These are phyloP conservation scores for Pseudocercospora macadamiae DNA, from an alignment of 2,329 filamentous ascomycete species.

Conservation along the genomic window DNA sequence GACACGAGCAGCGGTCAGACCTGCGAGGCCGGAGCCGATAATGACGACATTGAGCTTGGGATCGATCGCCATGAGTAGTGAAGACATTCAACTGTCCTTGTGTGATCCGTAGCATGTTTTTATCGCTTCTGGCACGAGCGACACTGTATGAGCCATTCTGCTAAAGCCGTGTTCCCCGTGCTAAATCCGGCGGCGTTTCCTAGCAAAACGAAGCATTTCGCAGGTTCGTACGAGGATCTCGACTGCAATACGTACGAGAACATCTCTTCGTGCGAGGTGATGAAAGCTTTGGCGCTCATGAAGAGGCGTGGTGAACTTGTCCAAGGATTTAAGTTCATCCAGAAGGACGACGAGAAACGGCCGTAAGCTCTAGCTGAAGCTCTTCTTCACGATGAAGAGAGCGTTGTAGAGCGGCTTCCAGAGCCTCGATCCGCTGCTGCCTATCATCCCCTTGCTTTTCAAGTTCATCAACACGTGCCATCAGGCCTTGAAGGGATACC, in stretches of 20 bases:
- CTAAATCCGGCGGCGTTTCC: background rate
- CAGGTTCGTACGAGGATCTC: no score
- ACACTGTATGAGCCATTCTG: background rate
- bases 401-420: background rate
- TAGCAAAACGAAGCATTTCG: no score
- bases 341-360: no score
- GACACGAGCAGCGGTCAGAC: background rate
- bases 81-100: background rate
- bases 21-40: background rate
- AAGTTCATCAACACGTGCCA: background rate
- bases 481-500: background rate
- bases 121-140: background rate
- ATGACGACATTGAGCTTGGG: conserved; percentile 1
- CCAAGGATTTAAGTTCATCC: no score
- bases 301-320: no score
- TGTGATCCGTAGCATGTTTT: background rate
- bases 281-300: no score
- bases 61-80: background rate
- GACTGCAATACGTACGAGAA: background rate
- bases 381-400: background rate
- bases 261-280: background rate
- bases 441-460: background rate
- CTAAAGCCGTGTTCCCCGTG: background rate
- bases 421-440: background rate
- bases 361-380: background rate